phyloP scores from a whole-genome alignment of 2,329 filamentous ascomycete species.

The Xylariales sp. region DNA sequence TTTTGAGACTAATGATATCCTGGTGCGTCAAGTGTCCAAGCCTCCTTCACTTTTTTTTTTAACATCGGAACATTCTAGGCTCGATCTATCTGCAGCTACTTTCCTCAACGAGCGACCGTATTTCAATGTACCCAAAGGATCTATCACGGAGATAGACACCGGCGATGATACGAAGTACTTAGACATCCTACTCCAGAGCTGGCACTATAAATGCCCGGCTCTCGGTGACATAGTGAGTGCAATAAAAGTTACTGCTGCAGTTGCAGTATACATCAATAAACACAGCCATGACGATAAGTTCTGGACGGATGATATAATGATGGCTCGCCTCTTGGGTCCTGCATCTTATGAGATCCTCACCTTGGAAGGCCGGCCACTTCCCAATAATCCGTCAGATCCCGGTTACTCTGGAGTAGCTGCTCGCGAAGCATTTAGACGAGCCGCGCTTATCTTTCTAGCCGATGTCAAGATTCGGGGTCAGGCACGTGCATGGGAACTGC shows the following conservation, averaged over 20 bases:
- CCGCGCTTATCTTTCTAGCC: slow-evolving; percentile 22
- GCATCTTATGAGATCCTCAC: slow-evolving; percentile 21
- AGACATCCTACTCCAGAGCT: slow-evolving; percentile 15
- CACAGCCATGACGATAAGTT: slow-evolving; percentile 12
- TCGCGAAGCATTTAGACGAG: slow-evolving; percentile 22
- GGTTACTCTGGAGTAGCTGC: slow-evolving; percentile 19
- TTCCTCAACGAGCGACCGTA: slow-evolving; percentile 18
- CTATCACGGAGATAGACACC: slow-evolving; percentile 17
- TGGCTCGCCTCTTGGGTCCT: slow-evolving; percentile 19
- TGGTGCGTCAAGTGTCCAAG: slow-evolving; percentile 15
- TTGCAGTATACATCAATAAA: slow-evolving; percentile 22
- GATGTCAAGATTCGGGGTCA: slow-evolving; percentile 19
- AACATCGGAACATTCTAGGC: slow-evolving; percentile 12
- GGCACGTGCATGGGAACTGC: slow-evolving; percentile 17
- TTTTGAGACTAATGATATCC: slow-evolving; percentile 22
- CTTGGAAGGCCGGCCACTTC: slow-evolving; percentile 20
- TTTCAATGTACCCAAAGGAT: slow-evolving; percentile 16
- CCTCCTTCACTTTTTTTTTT: neutral
- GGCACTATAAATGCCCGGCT: slow-evolving; percentile 17
- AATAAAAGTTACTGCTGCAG: slow-evolving; percentile 19
- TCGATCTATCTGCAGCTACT: slow-evolving; percentile 21
- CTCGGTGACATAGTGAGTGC: slow-evolving; percentile 21
- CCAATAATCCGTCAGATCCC: slow-evolving; percentile 12
- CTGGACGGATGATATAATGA: slow-evolving; percentile 21
- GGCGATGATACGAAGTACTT: slow-evolving; percentile 16